These are phyloP conservation scores for Penicillium olsonii DNA, from an alignment of 2,329 filamentous ascomycete genomes.

Conservation along the genomic window DNA sequence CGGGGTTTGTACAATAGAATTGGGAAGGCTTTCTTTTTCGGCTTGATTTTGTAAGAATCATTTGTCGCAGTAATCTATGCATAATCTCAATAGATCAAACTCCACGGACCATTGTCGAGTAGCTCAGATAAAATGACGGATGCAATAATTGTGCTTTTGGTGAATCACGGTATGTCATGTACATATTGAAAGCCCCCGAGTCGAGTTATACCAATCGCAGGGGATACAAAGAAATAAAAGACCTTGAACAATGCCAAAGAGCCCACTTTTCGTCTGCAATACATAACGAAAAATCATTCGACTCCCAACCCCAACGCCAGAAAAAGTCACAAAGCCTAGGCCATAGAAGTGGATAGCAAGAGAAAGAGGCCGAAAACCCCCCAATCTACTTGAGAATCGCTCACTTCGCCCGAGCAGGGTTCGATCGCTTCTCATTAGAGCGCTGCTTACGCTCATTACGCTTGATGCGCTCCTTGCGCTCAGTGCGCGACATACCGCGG, in stretches of 20 bases:
- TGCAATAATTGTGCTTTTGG: slow-evolving; percentile 28
- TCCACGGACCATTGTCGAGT: neutral
- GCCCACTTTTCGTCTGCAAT: slow-evolving; percentile 17
- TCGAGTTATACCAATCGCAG: neutral
- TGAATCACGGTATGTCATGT: slow-evolving; percentile 11
- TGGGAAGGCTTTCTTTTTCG: slow-evolving; percentile 23
- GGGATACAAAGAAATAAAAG: neutral
- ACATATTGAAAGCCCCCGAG: neutral
- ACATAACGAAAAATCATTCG: slow-evolving; percentile 16
- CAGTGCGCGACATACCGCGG: slow-evolving; percentile 65
- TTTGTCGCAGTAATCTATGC: slow-evolving; percentile 7
- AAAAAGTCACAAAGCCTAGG: slow-evolving; percentile 19
- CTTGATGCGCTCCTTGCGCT: slow-evolving; percentile 67
- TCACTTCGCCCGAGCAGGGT: slow-evolving; percentile 26
- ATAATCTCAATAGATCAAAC: slow-evolving; percentile 2
- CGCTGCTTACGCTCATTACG: slow-evolving; percentile 67
- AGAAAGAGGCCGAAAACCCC: slow-evolving; percentile 7
- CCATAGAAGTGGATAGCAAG: slow-evolving; percentile 1
- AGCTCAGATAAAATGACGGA: slow-evolving; percentile 3
- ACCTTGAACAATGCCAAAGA: slow-evolving; percentile 1
- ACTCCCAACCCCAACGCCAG: slow-evolving; percentile 30
- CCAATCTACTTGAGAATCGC: slow-evolving; percentile 21
- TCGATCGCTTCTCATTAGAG: slow-evolving; percentile 61
- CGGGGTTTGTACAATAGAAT: slow-evolving; percentile 23
- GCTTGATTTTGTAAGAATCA: slow-evolving; percentile 18